Evolutionary conservation across 495 filamentous ascomycete genomes (phyloP).

Genomic region (Penicillium angulare): DNA sequence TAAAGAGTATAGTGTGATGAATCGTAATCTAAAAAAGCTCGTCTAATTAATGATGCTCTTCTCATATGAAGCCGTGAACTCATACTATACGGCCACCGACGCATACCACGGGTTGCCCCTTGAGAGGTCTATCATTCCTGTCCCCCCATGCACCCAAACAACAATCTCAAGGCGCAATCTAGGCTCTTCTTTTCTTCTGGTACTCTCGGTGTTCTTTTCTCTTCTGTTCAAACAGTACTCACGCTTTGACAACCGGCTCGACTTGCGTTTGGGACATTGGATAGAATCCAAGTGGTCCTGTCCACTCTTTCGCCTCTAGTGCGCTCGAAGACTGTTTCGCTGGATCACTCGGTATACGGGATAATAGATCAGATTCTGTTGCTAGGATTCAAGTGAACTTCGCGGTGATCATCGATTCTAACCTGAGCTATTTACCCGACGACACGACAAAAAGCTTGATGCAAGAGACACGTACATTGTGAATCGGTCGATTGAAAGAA

Average conservation of each 20-base stretch:
- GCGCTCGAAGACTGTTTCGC: constrained; percentile 14
- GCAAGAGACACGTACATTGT: background rate
- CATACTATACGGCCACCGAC: constrained; percentile 1
- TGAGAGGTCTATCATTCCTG: constrained; percentile 21
- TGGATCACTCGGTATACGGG: no score
- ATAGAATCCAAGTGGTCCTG: constrained; percentile 26
- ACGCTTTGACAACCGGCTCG: constrained; percentile 10
- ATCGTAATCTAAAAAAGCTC: background rate
- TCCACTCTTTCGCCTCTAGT: constrained; percentile 24
- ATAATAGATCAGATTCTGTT: no score
- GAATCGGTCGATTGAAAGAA: background rate
- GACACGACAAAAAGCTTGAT: background rate
- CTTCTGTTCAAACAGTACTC: constrained; percentile 15
- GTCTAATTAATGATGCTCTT: background rate
- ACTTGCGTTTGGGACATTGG: constrained; percentile 23
- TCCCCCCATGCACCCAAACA: constrained; percentile 26
- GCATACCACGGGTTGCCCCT: constrained; percentile 29
- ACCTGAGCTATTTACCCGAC: background rate
- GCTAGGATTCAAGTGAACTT: background rate
- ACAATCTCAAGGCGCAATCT: constrained; percentile 24
- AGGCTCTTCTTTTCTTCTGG: constrained; percentile 25
- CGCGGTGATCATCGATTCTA: background rate
- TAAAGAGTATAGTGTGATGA: no score
- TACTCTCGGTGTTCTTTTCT: constrained; percentile 9
- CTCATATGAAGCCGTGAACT: background rate